A percentile compares a stretch with the other conserved stretches of the same genome.
Evolutionary conservation across 768 basidiomycete species (phyloP).

Genomic region (Gloeostereum incarnatum): DNA sequence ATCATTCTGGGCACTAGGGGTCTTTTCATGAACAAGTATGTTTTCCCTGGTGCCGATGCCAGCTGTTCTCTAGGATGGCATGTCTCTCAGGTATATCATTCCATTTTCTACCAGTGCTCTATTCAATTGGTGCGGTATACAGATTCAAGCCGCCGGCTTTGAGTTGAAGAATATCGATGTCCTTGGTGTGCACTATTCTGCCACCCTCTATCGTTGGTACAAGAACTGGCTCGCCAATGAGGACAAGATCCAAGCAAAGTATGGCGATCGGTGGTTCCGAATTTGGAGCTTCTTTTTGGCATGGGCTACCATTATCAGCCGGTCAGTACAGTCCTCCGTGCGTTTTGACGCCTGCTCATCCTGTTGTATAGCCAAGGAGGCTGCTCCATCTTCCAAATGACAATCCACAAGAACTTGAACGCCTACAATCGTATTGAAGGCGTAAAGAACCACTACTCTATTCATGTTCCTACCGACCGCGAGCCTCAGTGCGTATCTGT

Average conservation of each 20-base stretch:
- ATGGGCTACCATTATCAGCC: conserved; percentile 75
- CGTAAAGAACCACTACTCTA: conserved; percentile 71
- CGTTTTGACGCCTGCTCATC: neutral
- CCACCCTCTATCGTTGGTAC: conserved; percentile 89
- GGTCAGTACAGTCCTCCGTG: conserved; percentile 28
- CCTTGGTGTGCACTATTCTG: conserved; percentile 94
- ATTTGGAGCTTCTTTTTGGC: conserved; percentile 98
- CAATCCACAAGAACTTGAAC: conserved; percentile 96
- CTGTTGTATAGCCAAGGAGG: conserved; percentile 71
- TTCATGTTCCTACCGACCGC: conserved; percentile 54
- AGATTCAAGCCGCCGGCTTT: conserved; percentile 88
- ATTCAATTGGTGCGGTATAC: conserved; percentile 8
- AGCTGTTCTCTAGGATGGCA: conserved; percentile 96
- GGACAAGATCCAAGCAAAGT: conserved; percentile 80
- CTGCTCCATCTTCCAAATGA: conserved; percentile 93
- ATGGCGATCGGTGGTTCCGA: conserved; percentile 91
- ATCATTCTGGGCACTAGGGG: no score
- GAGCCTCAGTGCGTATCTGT: conserved; percentile 35
- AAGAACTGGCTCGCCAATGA: conserved; percentile 95
- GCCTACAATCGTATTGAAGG: conserved; percentile 88
- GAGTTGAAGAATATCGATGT: conserved; percentile 97
- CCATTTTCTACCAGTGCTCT: neutral
- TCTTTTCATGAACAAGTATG: conserved; percentile 95
- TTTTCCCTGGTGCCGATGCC: conserved; percentile 98
- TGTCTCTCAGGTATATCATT: conserved; percentile 37